Conservation (phyloP, 2,329 filamentous ascomycete species). For the Sarocladium kiliense region DNA sequence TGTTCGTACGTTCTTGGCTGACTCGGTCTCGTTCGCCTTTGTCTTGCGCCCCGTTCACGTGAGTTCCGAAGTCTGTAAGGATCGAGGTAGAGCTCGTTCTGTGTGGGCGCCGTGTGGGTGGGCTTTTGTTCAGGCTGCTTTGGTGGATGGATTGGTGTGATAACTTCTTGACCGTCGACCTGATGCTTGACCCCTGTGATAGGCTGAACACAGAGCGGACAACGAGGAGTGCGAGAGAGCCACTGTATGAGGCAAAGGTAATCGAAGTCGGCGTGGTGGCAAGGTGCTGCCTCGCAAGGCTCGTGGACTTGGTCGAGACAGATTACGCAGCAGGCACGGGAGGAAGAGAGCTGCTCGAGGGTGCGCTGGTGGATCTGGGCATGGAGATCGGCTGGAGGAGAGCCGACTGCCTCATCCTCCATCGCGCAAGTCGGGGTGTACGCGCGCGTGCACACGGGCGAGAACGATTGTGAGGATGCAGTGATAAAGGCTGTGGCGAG, state of each 20-base stretch:
- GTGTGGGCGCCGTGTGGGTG: not conserved
- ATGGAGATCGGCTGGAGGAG: not conserved
- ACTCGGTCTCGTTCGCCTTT: not conserved
- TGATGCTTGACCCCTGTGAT: slow-evolving; percentile 57
- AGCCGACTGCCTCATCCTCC: not conserved
- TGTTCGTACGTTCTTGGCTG: not conserved
- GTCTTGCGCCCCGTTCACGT: not conserved
- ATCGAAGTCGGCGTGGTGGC: slow-evolving; percentile 77
- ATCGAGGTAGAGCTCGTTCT: slow-evolving; percentile 5
- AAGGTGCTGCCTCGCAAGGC: slow-evolving; percentile 66
- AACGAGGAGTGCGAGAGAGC: slow-evolving; percentile 66
- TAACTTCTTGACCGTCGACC: not conserved
- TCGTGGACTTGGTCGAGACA: slow-evolving; percentile 76
- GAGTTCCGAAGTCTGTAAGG: not conserved
- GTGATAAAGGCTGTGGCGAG: not conserved
- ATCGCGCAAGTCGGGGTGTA: too few species aligned
- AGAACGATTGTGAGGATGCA: not conserved
- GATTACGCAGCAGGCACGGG: slow-evolving; percentile 60
- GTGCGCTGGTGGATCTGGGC: slow-evolving; percentile 3
- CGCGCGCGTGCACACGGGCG: too few species aligned
- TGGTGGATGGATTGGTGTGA: not conserved
- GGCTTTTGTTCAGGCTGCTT: not conserved
- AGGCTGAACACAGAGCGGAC: slow-evolving; percentile 69
- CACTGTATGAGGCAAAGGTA: slow-evolving; percentile 80
- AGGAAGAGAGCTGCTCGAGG: not conserved